These are phyloP conservation scores for Fusarium annulatum DNA, from an alignment of 2,329 filamentous ascomycete species.

Conservation along the genomic window DNA sequence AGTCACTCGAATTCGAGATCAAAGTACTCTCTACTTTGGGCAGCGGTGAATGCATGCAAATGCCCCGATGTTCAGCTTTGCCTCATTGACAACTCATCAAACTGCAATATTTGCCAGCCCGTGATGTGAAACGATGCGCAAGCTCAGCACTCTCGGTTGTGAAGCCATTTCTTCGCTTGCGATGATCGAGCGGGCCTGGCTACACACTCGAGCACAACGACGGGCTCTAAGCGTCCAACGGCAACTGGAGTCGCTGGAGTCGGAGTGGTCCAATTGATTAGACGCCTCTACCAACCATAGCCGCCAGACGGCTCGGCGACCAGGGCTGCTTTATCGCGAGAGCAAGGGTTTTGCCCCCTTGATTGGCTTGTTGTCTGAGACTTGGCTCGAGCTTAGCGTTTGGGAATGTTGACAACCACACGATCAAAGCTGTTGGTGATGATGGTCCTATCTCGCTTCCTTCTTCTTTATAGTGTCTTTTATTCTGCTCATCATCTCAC, in stretches of 20 bases:
- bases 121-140: slow-evolving; percentile 25
- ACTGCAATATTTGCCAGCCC: slow-evolving; percentile 35
- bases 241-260: slow-evolving; percentile 32
- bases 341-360: slow-evolving; percentile 47
- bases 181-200: slow-evolving; percentile 25
- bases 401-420: slow-evolving; percentile 51
- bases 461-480: slow-evolving; percentile 6
- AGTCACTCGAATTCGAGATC: slow-evolving; percentile 44
- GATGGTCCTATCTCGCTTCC: slow-evolving; percentile 16
- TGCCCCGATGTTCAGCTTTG: slow-evolving; percentile 35
- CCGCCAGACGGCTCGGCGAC: slow-evolving; percentile 47
- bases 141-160: slow-evolving; percentile 18
- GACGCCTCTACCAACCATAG: slow-evolving; percentile 49
- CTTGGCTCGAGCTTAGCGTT: slow-evolving; percentile 42
- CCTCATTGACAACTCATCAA: slow-evolving; percentile 47
- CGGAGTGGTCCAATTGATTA: slow-evolving; percentile 40
- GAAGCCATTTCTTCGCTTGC: slow-evolving; percentile 27
- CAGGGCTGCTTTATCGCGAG: slow-evolving; percentile 41
- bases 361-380: slow-evolving; percentile 50
- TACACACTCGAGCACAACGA: slow-evolving; percentile 5
- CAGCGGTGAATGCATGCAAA: slow-evolving; percentile 40
- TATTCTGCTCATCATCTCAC: slow-evolving; percentile 9
- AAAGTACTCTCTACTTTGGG: slow-evolving; percentile 46
- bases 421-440: slow-evolving; percentile 29
- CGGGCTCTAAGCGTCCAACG: slow-evolving; percentile 21